Percentiles rank a stretch among this genome's conserved stretches.
Conservation (phyloP, 306 rosid genomes). For the Cyamopsis tetragonoloba region DNA sequence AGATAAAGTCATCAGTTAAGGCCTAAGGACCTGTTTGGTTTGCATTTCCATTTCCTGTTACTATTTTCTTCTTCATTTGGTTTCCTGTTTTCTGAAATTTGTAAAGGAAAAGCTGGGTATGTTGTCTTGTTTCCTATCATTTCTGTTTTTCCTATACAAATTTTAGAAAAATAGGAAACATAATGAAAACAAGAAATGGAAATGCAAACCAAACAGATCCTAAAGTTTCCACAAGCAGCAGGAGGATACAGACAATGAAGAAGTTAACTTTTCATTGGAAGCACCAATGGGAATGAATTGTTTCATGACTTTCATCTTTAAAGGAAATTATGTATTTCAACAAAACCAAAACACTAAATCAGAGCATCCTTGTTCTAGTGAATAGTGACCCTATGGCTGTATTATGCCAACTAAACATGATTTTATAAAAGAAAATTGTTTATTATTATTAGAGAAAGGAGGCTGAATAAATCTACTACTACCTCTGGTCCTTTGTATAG, state of each 20-base stretch:
- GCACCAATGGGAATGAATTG: background rate
- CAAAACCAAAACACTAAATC: background rate
- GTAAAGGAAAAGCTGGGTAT: too few relatives aligned
- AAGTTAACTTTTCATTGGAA: background rate
- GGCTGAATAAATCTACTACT: background rate
- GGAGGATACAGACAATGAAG: background rate
- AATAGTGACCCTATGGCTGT: background rate
- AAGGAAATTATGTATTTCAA: background rate
- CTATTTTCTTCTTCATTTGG: too few relatives aligned
- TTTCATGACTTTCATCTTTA: background rate
- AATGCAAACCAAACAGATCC: too few relatives aligned
- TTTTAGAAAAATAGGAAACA: too few relatives aligned
- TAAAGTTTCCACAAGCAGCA: too few relatives aligned
- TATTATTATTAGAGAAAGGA: background rate
- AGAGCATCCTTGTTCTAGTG: background rate
- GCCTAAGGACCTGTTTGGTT: too few relatives aligned
- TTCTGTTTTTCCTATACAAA: too few relatives aligned
- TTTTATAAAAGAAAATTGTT: background rate
- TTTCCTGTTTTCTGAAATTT: too few relatives aligned
- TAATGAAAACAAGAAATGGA: too few relatives aligned
- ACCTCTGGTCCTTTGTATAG: too few relatives aligned
- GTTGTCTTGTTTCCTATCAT: too few relatives aligned
- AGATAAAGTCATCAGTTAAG: background rate
- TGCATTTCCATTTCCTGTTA: too few relatives aligned
- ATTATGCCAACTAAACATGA: background rate